Conservation (phyloP, 805 yeast genomes). For the Wickerhamiella lipophila region DNA sequence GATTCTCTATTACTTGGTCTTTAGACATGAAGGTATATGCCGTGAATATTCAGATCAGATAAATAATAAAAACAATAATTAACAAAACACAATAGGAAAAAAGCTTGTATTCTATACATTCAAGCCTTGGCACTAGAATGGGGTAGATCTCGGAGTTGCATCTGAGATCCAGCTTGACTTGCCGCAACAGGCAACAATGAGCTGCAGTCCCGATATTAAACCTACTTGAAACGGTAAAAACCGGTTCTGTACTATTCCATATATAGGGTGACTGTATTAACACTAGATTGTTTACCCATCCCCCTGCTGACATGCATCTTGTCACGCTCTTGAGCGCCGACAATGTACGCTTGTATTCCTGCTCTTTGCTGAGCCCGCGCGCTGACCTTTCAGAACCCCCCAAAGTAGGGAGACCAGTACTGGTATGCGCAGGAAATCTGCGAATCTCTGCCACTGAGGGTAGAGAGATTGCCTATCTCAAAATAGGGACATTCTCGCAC, state of each 20-base stretch:
- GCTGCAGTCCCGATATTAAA: not conserved
- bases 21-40: not conserved
- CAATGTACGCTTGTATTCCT: slow-evolving; percentile 4
- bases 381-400: not conserved
- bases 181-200: too few species aligned
- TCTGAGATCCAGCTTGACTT: too few species aligned
- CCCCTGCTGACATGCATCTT: slow-evolving; percentile 8
- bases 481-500: slow-evolving; percentile 19
- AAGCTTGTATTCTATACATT: too few species aligned
- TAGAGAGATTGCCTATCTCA: slow-evolving; percentile 22
- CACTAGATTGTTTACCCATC: not conserved
- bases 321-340: slow-evolving; percentile 6
- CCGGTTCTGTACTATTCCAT: not conserved
- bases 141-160: too few species aligned
- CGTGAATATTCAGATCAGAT: too few species aligned
- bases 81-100: too few species aligned
- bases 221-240: not conserved
- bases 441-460: slow-evolving; percentile 18
- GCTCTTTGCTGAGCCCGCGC: slow-evolving; percentile 4
- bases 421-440: slow-evolving; percentile 19
- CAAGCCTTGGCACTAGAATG: too few species aligned
- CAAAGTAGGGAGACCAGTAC: not conserved
- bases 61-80: too few species aligned
- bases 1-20: too few species aligned
- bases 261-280: not conserved